Percentiles rank a stretch among this genome's conserved stretches.
Conservation (phyloP, 2,329 filamentous ascomycete genomes). For the Fusarium graminum region DNA sequence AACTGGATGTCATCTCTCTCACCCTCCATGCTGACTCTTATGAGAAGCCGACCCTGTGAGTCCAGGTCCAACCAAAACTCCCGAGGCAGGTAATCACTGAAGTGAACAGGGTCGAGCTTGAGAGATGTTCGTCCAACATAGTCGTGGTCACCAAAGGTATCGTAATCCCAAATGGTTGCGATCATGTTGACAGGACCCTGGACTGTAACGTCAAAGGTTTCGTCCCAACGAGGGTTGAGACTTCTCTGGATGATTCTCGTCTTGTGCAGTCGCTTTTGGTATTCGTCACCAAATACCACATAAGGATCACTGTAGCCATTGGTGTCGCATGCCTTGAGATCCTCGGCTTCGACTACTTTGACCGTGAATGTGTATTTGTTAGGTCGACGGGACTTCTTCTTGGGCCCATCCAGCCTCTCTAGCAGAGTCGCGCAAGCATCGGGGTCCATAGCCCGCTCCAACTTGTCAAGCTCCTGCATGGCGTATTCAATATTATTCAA, state of each 20-base stretch:
- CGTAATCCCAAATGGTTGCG: slow-evolving; percentile 98
- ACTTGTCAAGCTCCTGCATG: slow-evolving; percentile 88
- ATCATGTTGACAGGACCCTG: slow-evolving; percentile 93
- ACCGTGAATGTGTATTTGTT: slow-evolving; percentile 98
- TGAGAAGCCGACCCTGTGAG: slow-evolving; percentile 88
- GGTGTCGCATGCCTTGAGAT: slow-evolving; percentile 97
- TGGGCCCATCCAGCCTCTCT: slow-evolving; percentile 77
- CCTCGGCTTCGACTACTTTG: slow-evolving; percentile 97
- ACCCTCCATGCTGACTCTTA: slow-evolving; percentile 98
- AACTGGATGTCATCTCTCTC: slow-evolving; percentile 99
- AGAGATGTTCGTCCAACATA: slow-evolving; percentile 97
- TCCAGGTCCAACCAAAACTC: slow-evolving; percentile 99
- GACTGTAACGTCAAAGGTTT: slow-evolving; percentile 95
- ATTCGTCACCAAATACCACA: slow-evolving; percentile 96
- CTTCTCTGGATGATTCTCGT: slow-evolving; percentile 91
- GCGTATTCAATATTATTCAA: slow-evolving; percentile 98
- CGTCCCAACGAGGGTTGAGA: slow-evolving; percentile 96
- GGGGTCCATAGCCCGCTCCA: slow-evolving; percentile 91
- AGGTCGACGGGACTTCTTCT: slow-evolving; percentile 73
- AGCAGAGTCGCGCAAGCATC: slow-evolving; percentile 90
- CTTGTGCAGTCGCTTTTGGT: slow-evolving; percentile 95
- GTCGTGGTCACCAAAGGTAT: slow-evolving; percentile 96
- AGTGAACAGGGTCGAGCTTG: slow-evolving; percentile 97
- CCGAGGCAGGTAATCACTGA: slow-evolving; percentile 92
- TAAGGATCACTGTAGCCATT: slow-evolving; percentile 96